A percentile compares a stretch with the other conserved stretches of the same genome.
Evolutionary conservation across 208 protist genomes (phyloP).

Genomic region (Leishmania lainsoni): DNA sequence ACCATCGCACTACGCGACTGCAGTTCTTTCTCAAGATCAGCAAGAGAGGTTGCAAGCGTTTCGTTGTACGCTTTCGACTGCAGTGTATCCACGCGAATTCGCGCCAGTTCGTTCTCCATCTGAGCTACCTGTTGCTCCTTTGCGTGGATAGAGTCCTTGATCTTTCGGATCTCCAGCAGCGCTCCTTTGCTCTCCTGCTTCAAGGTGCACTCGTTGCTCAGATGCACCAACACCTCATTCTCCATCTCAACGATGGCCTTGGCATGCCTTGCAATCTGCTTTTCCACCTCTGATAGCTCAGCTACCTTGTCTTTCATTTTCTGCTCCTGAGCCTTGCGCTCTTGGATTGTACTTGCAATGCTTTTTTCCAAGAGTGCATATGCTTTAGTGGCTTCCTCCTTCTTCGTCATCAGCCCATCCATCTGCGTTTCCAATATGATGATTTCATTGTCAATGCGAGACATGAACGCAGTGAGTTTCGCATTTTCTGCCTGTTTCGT

Average conservation of each 20-base stretch:
- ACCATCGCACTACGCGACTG: conserved; percentile 90
- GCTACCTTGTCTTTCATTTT: conserved; percentile 73
- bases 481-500: conserved; percentile 85
- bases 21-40: conserved; percentile 92
- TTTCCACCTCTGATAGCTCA: conserved; percentile 74
- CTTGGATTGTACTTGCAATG: conserved; percentile 78
- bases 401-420: conserved; percentile 72
- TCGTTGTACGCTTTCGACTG: conserved; percentile 94
- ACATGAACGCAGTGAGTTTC: conserved; percentile 91
- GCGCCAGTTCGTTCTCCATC: conserved; percentile 96
- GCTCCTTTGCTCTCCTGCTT: conserved; percentile 93
- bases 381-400: conserved; percentile 73
- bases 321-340: conserved; percentile 84
- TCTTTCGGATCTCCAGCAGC: conserved; percentile 91
- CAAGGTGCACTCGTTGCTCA: conserved; percentile 92
- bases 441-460: conserved; percentile 92
- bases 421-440: conserved; percentile 91
- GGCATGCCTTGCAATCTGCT: conserved; percentile 82
- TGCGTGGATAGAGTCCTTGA: conserved; percentile 86
- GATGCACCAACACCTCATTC: conserved; percentile 79
- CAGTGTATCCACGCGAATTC: conserved; percentile 94
- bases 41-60: conserved; percentile 83
- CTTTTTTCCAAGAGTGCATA: conserved; percentile 78
- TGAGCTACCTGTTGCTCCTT: conserved; percentile 94
- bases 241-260: conserved; percentile 91